Conservation (phyloP, 2,329 filamentous ascomycete genomes). For the Bipolaris sorokiniana region DNA sequence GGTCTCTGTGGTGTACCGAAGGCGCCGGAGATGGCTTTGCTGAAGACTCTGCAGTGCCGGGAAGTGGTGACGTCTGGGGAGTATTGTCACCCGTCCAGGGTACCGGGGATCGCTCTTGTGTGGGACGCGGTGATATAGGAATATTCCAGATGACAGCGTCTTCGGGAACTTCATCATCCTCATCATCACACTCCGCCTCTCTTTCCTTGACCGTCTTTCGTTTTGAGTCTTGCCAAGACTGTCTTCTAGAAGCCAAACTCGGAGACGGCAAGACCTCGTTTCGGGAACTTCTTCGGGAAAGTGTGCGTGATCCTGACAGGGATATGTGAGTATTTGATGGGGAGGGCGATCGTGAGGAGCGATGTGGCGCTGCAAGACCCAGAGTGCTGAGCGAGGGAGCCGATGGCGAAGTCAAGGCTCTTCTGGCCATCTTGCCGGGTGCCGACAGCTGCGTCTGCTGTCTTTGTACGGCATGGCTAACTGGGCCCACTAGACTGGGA, state of each 20-base stretch:
- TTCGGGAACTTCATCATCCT: constrained; percentile 72
- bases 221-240: constrained; percentile 68
- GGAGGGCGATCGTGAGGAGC: constrained; percentile 47
- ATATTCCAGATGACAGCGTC: constrained; percentile 82
- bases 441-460: constrained; percentile 47
- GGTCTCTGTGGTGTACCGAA: constrained; percentile 26
- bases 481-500: constrained; percentile 50
- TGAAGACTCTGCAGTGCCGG: constrained; percentile 23
- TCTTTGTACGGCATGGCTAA: constrained; percentile 40
- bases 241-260: constrained; percentile 49
- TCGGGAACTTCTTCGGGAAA: constrained; percentile 44
- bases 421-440: constrained; percentile 47
- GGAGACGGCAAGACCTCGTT: constrained; percentile 41
- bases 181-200: constrained; percentile 80
- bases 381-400: constrained; percentile 43
- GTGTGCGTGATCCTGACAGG: constrained; percentile 36
- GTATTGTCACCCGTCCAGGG: constrained; percentile 39
- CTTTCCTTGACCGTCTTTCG: constrained; percentile 73
- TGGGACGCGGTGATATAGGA: constrained; percentile 70
- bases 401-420: constrained; percentile 51
- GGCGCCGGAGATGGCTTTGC: constrained; percentile 38
- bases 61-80: constrained; percentile 33
- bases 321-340: constrained; percentile 38
- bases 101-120: constrained; percentile 48
- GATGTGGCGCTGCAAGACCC: constrained; percentile 40